Conservation (phyloP, 2,329 filamentous ascomycete genomes). For the Huntiella abstrusa region DNA sequence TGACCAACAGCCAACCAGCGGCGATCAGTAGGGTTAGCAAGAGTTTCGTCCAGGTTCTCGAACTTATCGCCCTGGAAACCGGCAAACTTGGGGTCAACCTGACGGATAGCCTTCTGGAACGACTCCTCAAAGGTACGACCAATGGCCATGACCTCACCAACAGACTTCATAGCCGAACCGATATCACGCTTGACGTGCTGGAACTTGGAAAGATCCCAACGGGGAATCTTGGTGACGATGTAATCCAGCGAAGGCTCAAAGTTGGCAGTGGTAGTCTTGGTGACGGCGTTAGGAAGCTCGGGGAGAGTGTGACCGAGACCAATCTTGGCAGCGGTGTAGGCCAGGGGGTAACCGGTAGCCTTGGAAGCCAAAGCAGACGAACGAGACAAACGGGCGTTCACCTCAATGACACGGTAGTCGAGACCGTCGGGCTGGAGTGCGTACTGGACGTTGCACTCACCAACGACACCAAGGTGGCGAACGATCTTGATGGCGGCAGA, state of each 20-base stretch:
- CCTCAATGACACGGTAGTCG: constrained; percentile 96
- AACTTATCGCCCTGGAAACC: constrained; percentile 95
- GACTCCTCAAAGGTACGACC: constrained; percentile 97
- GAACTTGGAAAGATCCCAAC: constrained; percentile 98
- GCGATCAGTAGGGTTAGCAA: constrained; percentile 85
- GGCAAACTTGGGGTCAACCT: constrained; percentile 80
- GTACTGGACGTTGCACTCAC: constrained; percentile 98
- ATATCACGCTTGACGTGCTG: constrained; percentile 97
- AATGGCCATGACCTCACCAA: constrained; percentile 98
- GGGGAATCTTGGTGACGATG: constrained; percentile 94
- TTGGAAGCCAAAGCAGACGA: constrained; percentile 95
- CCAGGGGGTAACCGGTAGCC: constrained; percentile 90
- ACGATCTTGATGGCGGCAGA: constrained; percentile 97
- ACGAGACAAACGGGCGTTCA: constrained; percentile 94
- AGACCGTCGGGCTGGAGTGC: constrained; percentile 89
- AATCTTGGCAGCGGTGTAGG: constrained; percentile 96
- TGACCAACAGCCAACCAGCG: constrained; percentile 95
- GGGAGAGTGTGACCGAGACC: constrained; percentile 88
- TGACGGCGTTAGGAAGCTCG: constrained; percentile 92
- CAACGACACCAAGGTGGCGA: constrained; percentile 86
- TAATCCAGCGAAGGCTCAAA: constrained; percentile 97
- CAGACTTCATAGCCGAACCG: constrained; percentile 95
- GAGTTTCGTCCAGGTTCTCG: constrained; percentile 73
- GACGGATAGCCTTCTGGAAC: constrained; percentile 95
- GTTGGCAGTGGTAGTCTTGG: constrained; percentile 96